Conservation (phyloP, 2,329 filamentous ascomycete genomes). For the Talaromyces marneffei region DNA sequence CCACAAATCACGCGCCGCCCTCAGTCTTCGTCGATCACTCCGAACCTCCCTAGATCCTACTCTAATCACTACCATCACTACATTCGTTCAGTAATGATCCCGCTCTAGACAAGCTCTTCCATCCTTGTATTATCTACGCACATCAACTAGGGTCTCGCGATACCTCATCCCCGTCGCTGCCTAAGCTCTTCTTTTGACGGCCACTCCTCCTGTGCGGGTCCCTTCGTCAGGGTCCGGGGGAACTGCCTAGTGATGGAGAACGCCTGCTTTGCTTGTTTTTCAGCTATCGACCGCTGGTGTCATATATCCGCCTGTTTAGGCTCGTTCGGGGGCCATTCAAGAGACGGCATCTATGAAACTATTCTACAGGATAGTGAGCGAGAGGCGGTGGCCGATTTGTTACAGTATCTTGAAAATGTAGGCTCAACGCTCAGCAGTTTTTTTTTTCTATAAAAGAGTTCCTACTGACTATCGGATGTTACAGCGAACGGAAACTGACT, state of each 20-base stretch:
- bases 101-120: constrained; percentile 16
- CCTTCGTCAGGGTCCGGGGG: constrained; percentile 26
- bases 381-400: constrained; percentile 89
- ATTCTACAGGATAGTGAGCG: constrained; percentile 92
- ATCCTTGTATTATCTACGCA: constrained; percentile 11
- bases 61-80: constrained; percentile 2
- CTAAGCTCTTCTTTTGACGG: constrained; percentile 4
- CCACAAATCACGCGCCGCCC: constrained; percentile 24
- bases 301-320: constrained; percentile 39
- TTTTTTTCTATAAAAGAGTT: not conserved
- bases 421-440: constrained; percentile 25
- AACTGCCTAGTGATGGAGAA: constrained; percentile 31
- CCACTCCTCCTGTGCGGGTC: constrained; percentile 18
- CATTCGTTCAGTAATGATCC: constrained; percentile 15
- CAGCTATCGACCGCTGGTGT: constrained; percentile 39
- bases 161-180: constrained; percentile 2
- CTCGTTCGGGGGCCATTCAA: constrained; percentile 59
- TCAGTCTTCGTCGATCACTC: constrained; percentile 17
- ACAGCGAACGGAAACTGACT: constrained; percentile 92
- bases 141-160: not conserved
- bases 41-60: not conserved
- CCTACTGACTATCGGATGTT: not conserved
- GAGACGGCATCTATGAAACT: constrained; percentile 76
- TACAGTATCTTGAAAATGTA: constrained; percentile 96
- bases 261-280: constrained; percentile 38